These are phyloP conservation scores for Selaginella moellendorffii DNA, from an alignment of 75 land plant genomes.

Conservation along the genomic window DNA sequence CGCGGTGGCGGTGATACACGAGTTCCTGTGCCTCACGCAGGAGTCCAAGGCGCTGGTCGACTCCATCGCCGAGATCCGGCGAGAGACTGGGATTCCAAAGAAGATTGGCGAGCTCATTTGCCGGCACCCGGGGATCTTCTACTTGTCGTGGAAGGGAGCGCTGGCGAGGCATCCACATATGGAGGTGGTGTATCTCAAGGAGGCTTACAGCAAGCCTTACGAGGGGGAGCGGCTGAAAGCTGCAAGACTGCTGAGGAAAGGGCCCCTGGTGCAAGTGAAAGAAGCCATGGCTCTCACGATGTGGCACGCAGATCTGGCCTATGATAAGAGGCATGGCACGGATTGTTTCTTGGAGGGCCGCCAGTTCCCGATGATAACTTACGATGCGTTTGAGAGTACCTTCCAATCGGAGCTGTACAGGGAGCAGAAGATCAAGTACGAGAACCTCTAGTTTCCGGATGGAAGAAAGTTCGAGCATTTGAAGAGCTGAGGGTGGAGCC, in stretches of 20 bases:
- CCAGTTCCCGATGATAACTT: not conserved
- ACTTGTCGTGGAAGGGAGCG: conserved; percentile 42
- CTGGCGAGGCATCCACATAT: not conserved
- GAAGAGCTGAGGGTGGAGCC: too few relatives aligned
- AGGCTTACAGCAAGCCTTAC: not conserved
- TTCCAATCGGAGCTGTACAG: not conserved
- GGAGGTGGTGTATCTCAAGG: not conserved
- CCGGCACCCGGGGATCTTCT: conserved; percentile 67
- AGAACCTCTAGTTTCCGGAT: not conserved
- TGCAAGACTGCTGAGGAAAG: not conserved
- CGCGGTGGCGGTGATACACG: conserved; percentile 59
- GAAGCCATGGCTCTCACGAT: not conserved
- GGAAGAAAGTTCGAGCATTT: too few relatives aligned
- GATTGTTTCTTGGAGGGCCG: not conserved
- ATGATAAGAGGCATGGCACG: not conserved
- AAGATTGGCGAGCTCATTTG: conserved; percentile 52
- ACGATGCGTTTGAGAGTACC: not conserved
- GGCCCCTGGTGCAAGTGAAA: not conserved
- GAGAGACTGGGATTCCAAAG: conserved; percentile 35
- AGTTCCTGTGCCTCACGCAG: conserved; percentile 48
- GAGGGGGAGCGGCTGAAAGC: not conserved
- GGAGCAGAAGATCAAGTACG: not conserved
- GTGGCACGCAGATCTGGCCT: not conserved
- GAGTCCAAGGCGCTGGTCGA: conserved; percentile 56
- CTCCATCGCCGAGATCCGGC: conserved; percentile 36